These are phyloP conservation scores for Venturia pyrina DNA, from an alignment of 2,329 filamentous ascomycete species.

Conservation along the genomic window DNA sequence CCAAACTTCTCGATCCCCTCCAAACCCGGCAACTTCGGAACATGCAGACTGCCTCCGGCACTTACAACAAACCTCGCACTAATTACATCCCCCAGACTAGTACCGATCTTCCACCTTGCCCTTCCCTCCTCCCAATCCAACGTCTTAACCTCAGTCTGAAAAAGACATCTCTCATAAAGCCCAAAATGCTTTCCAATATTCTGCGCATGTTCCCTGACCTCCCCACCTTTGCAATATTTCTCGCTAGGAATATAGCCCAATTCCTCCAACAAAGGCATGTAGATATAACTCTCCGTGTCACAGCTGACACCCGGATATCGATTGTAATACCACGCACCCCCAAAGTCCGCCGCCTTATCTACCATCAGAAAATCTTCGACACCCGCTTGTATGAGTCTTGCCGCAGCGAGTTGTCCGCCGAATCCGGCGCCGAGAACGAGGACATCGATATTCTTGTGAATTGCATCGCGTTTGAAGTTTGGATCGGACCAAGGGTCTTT, in stretches of 20 bases:
- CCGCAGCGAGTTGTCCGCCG: conserved; percentile 33
- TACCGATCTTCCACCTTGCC: conserved; percentile 24
- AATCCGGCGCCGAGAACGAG: conserved; percentile 37
- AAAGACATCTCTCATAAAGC: conserved; percentile 34
- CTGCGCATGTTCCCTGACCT: conserved; percentile 38
- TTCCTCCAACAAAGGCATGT: conserved; percentile 49
- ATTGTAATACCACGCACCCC: conserved; percentile 32
- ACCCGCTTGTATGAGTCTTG: conserved; percentile 29
- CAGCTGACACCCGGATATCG: conserved; percentile 20
- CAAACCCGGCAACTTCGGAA: conserved; percentile 36
- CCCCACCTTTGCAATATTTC: conserved; percentile 35
- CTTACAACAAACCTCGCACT: conserved; percentile 30
- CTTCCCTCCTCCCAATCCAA: conserved; percentile 38
- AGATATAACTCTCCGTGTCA: conserved; percentile 41
- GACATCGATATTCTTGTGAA: conserved; percentile 20
- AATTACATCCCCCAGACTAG: conserved; percentile 19
- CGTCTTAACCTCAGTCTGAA: conserved; percentile 34
- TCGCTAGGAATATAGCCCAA: conserved; percentile 47
- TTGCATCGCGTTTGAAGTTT: conserved; percentile 16
- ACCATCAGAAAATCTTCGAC: conserved; percentile 32
- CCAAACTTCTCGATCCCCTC: conserved; percentile 27
- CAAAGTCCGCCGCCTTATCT: conserved; percentile 39
- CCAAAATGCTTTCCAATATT: conserved; percentile 36
- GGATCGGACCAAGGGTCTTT: conserved; percentile 8
- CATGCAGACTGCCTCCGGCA: conserved; percentile 32